phyloP scores from a whole-genome alignment of 805 yeast species.

The Saccharomycopsis schoenii region DNA sequence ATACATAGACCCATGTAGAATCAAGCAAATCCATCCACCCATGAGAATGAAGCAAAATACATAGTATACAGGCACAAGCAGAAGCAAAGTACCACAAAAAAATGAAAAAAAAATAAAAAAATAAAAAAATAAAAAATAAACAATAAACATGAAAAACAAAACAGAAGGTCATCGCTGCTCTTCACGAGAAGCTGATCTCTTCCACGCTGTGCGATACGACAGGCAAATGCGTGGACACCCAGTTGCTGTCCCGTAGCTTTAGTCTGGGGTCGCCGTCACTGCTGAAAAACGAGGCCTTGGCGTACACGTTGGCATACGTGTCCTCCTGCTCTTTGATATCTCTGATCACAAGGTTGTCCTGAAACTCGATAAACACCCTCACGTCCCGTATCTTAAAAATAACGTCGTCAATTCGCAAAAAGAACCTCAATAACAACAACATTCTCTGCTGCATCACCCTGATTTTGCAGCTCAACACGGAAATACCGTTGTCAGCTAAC shows the following conservation, averaged over 20 bases:
- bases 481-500: slow-evolving; percentile 90
- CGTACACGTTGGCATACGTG: slow-evolving; percentile 36
- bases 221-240: slow-evolving; percentile 65
- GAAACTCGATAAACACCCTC: slow-evolving; percentile 71
- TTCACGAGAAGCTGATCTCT: slow-evolving; percentile 19
- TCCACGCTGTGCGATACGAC: slow-evolving; percentile 31
- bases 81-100: too few species aligned
- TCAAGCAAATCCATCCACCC: too few species aligned
- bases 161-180: background rate
- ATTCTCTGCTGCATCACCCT: slow-evolving; percentile 83
- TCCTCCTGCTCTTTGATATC: slow-evolving; percentile 69
- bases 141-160: background rate
- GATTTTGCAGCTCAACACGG: slow-evolving; percentile 65
- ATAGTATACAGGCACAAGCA: too few species aligned
- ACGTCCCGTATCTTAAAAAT: slow-evolving; percentile 77
- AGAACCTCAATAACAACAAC: slow-evolving; percentile 64
- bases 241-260: slow-evolving; percentile 68
- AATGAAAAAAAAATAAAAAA: too few species aligned
- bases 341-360: slow-evolving; percentile 50
- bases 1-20: too few species aligned
- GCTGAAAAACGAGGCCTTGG: slow-evolving; percentile 20
- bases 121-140: background rate
- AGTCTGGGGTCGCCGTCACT: slow-evolving; percentile 44
- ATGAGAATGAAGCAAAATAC: too few species aligned
- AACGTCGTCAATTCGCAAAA: slow-evolving; percentile 84